Conservation (phyloP, 2,329 filamentous ascomycete species). For the Colletotrichum gigasporum region DNA sequence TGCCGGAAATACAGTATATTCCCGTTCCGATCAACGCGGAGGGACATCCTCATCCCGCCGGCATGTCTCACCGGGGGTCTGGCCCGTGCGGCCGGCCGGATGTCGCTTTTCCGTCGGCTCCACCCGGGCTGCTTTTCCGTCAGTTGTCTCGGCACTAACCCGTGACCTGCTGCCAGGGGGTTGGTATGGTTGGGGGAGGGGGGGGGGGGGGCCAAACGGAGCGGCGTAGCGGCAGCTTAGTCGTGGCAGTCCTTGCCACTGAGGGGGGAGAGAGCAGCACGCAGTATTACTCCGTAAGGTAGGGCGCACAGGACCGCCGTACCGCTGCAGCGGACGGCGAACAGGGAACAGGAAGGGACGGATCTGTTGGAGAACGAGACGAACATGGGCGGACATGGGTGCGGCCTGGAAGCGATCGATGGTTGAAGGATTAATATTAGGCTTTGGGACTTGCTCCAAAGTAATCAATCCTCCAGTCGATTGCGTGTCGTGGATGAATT, state of each 20-base stretch:
- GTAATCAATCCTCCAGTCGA: neutral
- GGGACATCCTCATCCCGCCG: neutral
- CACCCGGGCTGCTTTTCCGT: slow-evolving; percentile 22
- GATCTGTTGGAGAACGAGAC: neutral
- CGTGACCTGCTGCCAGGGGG: neutral
- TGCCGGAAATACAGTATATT: neutral
- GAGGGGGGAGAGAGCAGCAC: neutral
- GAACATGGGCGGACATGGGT: neutral
- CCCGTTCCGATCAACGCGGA: neutral
- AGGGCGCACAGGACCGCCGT: too few relatives aligned
- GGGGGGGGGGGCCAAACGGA: neutral
- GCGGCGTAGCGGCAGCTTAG: neutral
- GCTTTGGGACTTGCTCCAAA: neutral
- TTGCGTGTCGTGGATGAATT: neutral
- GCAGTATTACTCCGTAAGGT: too few relatives aligned
- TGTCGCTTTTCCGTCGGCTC: slow-evolving; percentile 12
- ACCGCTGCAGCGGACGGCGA: too few relatives aligned
- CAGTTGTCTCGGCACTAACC: slow-evolving; percentile 16
- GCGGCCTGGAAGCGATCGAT: neutral
- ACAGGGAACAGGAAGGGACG: slow-evolving; percentile 13
- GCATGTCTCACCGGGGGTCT: neutral
- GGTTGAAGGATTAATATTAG: slow-evolving; percentile 3
- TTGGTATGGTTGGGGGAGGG: neutral
- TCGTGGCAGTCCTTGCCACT: slow-evolving; percentile 7
- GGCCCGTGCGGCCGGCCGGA: slow-evolving; percentile 7